Evolutionary conservation across 2,329 filamentous ascomycete species (phyloP), one percentile per base, ranked within the genome.

Genomic region (Biscogniauxia mediterranea): DNA sequence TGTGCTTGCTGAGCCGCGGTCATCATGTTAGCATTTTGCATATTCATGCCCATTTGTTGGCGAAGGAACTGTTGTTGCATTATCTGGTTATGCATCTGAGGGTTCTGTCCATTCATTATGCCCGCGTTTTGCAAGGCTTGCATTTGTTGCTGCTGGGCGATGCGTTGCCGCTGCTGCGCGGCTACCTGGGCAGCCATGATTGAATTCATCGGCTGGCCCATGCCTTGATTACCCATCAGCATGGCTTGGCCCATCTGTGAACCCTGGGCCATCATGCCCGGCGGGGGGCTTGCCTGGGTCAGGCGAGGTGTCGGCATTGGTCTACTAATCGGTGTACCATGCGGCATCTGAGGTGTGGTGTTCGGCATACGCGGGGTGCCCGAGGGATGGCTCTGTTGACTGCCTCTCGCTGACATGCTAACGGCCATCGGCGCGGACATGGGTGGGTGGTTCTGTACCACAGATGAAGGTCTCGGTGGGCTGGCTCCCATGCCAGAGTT

Each of bases 401-500:
- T 89, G 60, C 85, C 84, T 63, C 86, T 82, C 20, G 84, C 80
- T 58, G 84, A 86, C 86, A 89, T 89, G 66, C 80, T 83, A 67
- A 85, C 82, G 0, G 85, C 77, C 81, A 87, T 86, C 3, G 85
- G 83, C 0, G 80, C 85, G 6, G 81, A 79, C 80, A 87, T 86
- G 0, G 82, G 79, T 1, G 76, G 72, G 58, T 83, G 82, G 57
- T 81, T 84, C 63, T 88, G 87, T 3, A 86, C 85, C 5, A 87
- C 86, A 17, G 89, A 91, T 0, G 87, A 78, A 17, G 89, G 87
- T 52, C 89, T 81, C 19, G 86, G 80, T 25, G 89, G 89, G 69
- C 88, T 91, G 56, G 81, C 85, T 20, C 86, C 87, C 81, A 90
- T 88, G 67, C 83, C 88, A 1, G 89, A 90, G 55, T 83, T 85